Base-by-base conservation (phyloP, 2,329 filamentous ascomycete species). In the Beauveria sp. region DNA sequence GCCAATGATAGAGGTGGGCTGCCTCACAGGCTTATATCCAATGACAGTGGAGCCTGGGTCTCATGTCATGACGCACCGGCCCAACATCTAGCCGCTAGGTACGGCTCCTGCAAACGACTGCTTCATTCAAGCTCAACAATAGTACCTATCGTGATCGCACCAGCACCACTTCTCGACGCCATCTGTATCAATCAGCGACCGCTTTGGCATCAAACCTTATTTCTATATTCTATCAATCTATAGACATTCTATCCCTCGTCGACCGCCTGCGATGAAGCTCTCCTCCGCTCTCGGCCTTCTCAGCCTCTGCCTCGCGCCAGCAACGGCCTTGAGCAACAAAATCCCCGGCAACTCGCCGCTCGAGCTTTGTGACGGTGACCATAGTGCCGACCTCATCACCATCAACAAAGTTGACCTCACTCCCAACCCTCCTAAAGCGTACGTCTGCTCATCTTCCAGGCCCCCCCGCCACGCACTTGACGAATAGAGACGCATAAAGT, bases 371-470 rank as follows among this genome's bases (percentile, higher is more conserved):
- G 69, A 74, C 66, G 77, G 78, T 62, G 82, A 90, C 64, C 89
- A 90, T 62, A 75, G 76, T 54, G 73, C 84, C 56, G 86, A 97
- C 72, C 82, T 92, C 61, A 79, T 97, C 67, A 77, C 79, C 48
- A 92, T 99, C 69, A 80, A 92, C 65, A 84, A 83, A 52, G 91
- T 97, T 61, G 87, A 97, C 69, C 76, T 99, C 61, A 71, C 75
- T 41, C 94, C 94, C 16, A 97, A 97, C 75, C 94, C 93, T 63
- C 94, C 94, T 41, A 72, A 84, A 71, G 81, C 92, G 93, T 97
- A 85, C 70, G 89, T 83, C 55, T 46, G 26, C 10, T 26, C 24
- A 40, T 53, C 61, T 55, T 55, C 18, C 41, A 44, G 18, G 18
- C 46, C 37, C 20, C 43, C 22, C 34, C 26, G 41, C 50, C 22